Evolutionary conservation across 176 grass and related monocot species (phyloP).

Genomic region (Carex scoparia): DNA sequence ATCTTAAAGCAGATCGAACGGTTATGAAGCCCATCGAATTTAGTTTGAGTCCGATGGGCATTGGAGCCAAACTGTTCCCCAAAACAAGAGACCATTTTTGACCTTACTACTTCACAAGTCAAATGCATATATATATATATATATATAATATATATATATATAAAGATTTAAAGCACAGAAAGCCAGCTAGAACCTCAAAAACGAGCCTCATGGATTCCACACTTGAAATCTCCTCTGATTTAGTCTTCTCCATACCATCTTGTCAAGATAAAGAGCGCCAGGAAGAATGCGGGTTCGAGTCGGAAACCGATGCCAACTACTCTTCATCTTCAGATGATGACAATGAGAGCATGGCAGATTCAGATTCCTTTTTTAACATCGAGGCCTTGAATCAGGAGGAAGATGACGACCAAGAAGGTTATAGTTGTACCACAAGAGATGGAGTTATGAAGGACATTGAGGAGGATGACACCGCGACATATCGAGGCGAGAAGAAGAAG

Average conservation of each 20-base stretch:
- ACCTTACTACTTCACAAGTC: neutral
- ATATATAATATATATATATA: neutral
- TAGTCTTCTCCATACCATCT: neutral
- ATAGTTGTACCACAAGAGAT: neutral
- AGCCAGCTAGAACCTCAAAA: neutral
- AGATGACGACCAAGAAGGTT: slow-evolving; percentile 5
- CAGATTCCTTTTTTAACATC: neutral
- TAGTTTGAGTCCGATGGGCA: too few species aligned
- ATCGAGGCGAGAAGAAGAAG: neutral
- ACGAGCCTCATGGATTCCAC: neutral
- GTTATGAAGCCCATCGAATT: too few species aligned
- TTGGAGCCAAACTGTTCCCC: too few species aligned
- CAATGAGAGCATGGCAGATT: slow-evolving; percentile 13
- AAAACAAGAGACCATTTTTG: neutral
- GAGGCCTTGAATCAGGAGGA: neutral
- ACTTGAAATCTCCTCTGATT: neutral
- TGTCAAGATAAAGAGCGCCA: neutral
- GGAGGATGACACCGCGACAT: neutral
- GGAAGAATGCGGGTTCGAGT: neutral
- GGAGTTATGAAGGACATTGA: neutral
- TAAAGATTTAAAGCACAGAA: neutral
- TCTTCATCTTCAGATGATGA: slow-evolving; percentile 2
- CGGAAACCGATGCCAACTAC: neutral
- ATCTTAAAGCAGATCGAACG: too few species aligned
- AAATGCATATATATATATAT: neutral